phyloP scores from a whole-genome alignment of 208 protist species.

The Leishmania tropica region DNA sequence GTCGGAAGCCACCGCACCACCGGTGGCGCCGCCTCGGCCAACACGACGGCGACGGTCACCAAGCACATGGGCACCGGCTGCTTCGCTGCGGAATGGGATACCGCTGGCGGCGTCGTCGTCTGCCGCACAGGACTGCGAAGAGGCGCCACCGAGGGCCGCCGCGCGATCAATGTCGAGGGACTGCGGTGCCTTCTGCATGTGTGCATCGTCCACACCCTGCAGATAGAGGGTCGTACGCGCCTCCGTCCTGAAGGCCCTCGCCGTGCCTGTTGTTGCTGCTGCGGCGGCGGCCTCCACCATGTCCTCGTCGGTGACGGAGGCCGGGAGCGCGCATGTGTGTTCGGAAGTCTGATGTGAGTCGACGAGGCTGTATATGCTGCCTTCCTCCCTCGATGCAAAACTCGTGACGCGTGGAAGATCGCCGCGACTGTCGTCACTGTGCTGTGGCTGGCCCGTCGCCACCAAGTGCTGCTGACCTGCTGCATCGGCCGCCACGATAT shows the following conservation, averaged over 20 bases:
- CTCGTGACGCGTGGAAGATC: neutral
- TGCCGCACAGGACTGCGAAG: neutral
- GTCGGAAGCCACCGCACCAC: neutral
- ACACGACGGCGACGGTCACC: too few relatives aligned
- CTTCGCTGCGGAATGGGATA: too few relatives aligned
- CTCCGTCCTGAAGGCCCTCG: constrained; percentile 32
- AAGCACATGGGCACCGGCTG: too few relatives aligned
- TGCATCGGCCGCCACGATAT: neutral
- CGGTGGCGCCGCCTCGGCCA: neutral
- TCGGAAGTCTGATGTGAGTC: constrained; percentile 11
- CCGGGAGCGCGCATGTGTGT: neutral
- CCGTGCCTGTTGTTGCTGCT: neutral
- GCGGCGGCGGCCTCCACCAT: neutral
- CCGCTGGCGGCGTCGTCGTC: too few relatives aligned
- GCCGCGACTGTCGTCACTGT: neutral
- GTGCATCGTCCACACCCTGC: constrained; percentile 11
- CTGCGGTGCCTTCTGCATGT: constrained; percentile 17
- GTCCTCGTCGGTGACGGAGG: neutral
- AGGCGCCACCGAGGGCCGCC: neutral
- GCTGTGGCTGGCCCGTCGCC: neutral
- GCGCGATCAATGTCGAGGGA: neutral
- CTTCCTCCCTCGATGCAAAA: constrained; percentile 18
- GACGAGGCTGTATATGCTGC: constrained; percentile 25
- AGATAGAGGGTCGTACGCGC: constrained; percentile 16
- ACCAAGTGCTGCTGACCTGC: neutral